These are phyloP conservation scores for Lagenaria siceraria DNA, from an alignment of 306 rosid species.

Conservation along the genomic window DNA sequence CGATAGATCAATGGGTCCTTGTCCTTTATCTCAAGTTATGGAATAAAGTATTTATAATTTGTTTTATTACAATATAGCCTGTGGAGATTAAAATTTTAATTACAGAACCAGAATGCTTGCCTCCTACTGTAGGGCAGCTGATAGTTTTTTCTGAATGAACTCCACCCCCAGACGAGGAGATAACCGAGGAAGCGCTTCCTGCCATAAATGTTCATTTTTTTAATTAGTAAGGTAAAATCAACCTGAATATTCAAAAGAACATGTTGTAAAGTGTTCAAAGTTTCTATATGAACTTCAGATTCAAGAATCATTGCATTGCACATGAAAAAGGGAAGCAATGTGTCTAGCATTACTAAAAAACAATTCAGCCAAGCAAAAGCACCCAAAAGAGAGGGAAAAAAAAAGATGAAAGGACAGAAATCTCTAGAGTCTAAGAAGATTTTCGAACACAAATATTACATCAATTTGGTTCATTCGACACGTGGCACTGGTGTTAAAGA, in stretches of 20 bases:
- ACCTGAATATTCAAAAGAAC: background rate
- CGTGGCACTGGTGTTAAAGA: conserved; percentile 7
- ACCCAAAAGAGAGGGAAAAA: background rate
- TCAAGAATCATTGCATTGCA: background rate
- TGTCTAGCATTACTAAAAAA: background rate
- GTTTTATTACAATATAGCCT: background rate
- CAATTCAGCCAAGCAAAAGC: background rate
- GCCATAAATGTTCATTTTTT: conserved; percentile 15
- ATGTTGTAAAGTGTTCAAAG: background rate
- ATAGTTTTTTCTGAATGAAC: conserved; percentile 70
- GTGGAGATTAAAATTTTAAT: conserved; percentile 1
- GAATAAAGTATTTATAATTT: background rate
- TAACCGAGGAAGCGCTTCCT: conserved; percentile 65
- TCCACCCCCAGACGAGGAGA: conserved; percentile 90
- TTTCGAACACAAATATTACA: background rate
- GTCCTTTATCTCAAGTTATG: conserved; percentile 2
- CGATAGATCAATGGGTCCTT: background rate
- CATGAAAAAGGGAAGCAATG: background rate
- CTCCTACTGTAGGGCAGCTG: conserved; percentile 46
- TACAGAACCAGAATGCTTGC: background rate
- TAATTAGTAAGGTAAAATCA: conserved; percentile 6
- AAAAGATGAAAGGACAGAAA: background rate
- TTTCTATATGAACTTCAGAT: background rate
- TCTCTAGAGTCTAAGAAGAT: background rate
- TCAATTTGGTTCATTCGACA: background rate